Evolutionary conservation across 2,329 filamentous ascomycete genomes (phyloP).

Genomic region (Cadophora luteo-olivacea): DNA sequence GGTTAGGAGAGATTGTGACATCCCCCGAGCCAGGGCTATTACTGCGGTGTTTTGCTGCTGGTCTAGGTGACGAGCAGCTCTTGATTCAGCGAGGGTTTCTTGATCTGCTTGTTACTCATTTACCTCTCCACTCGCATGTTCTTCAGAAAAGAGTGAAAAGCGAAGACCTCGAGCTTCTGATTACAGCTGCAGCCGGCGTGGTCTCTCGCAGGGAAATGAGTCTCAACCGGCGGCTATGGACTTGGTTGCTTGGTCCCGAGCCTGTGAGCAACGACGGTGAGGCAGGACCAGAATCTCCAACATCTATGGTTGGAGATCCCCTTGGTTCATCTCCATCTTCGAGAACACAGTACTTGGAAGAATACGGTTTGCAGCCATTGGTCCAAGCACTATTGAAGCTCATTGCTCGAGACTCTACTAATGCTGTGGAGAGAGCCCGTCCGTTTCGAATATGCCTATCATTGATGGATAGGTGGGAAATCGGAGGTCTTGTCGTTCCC

Average conservation of each 20-base stretch:
- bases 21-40: conserved; percentile 91
- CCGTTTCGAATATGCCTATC: conserved; percentile 94
- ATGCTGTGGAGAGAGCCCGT: conserved; percentile 73
- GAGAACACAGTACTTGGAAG: conserved; percentile 82
- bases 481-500: conserved; percentile 87
- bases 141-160: conserved; percentile 76
- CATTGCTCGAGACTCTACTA: conserved; percentile 63
- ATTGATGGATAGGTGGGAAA: conserved; percentile 98
- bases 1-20: conserved; percentile 71
- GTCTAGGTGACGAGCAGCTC: conserved; percentile 84
- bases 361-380: conserved; percentile 76
- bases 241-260: conserved; percentile 90
- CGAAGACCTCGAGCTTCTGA: conserved; percentile 80
- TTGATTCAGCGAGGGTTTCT: conserved; percentile 94
- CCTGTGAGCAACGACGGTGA: conserved; percentile 56
- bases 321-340: conserved; percentile 49
- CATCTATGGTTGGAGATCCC: conserved; percentile 38
- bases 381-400: conserved; percentile 77
- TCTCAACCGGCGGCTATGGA: conserved; percentile 91
- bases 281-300: conserved; percentile 53
- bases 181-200: conserved; percentile 84
- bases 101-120: conserved; percentile 87
- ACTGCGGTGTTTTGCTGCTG: conserved; percentile 89
- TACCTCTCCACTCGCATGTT: conserved; percentile 84
- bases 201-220: conserved; percentile 95